Conservation (phyloP, 192 early-diverging fungal species). For the Coemansia sp. region DNA sequence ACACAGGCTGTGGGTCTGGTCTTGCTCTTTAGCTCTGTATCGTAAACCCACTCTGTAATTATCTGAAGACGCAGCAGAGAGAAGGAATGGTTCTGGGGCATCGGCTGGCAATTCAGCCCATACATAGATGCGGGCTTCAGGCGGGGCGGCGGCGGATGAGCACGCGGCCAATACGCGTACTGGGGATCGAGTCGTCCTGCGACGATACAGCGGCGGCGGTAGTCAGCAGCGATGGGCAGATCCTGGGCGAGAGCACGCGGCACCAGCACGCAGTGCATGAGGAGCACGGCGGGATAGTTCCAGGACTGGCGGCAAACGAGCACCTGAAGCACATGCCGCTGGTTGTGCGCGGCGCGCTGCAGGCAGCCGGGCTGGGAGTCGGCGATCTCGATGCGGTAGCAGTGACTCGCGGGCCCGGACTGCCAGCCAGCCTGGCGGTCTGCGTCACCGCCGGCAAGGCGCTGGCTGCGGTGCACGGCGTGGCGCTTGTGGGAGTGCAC, state of each 20-base stretch:
- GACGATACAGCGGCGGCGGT: slow-evolving; percentile 79
- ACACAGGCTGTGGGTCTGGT: too few species aligned
- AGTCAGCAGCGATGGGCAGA: slow-evolving; percentile 63
- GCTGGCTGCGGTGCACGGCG: slow-evolving; percentile 63
- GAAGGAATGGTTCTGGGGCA: not conserved
- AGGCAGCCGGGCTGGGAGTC: slow-evolving; percentile 52
- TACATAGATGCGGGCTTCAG: not conserved
- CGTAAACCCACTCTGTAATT: too few species aligned
- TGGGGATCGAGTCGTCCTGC: slow-evolving; percentile 79
- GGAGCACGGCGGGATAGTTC: slow-evolving; percentile 74
- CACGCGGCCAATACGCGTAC: slow-evolving; percentile 23
- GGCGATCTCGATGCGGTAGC: slow-evolving; percentile 69
- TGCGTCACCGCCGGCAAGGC: slow-evolving; percentile 73
- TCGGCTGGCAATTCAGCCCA: not conserved
- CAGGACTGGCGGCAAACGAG: slow-evolving; percentile 63
- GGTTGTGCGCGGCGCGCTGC: slow-evolving; percentile 63
- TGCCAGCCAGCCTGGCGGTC: slow-evolving; percentile 67
- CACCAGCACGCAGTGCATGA: slow-evolving; percentile 70
- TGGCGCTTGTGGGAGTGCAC: slow-evolving; percentile 76
- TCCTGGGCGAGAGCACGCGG: slow-evolving; percentile 62
- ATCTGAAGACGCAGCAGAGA: too few species aligned
- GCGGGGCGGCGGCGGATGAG: slow-evolving; percentile 8
- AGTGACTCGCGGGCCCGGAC: slow-evolving; percentile 74
- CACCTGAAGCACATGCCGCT: slow-evolving; percentile 65
- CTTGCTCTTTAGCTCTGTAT: too few species aligned